phyloP scores from a whole-genome alignment of 768 basidiomycete genomes.

The Pulveroboletus sp. region DNA sequence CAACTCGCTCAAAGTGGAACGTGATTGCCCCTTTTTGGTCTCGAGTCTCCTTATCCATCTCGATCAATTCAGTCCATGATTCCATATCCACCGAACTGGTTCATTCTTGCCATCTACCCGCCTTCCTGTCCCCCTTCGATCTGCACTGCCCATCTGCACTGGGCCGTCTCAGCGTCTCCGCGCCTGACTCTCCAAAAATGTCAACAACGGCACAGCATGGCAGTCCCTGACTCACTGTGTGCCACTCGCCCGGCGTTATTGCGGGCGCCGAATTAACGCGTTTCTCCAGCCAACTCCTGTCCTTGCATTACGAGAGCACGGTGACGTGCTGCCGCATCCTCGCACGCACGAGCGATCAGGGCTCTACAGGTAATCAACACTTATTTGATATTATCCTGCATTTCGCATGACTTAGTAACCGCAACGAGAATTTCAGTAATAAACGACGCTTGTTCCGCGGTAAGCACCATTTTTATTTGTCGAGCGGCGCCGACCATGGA shows the following conservation, averaged over 20 bases:
- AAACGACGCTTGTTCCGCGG: conserved; percentile 3
- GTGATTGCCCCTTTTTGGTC: conserved; percentile 11
- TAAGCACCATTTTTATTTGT: conserved; percentile 2
- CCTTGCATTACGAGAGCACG: conserved; percentile 10
- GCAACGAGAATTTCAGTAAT: conserved; percentile 5
- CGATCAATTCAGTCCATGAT: conserved; percentile 16
- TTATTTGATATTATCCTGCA: conserved; percentile 4
- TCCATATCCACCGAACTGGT: conserved; percentile 11
- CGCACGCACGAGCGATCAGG: conserved; percentile 19
- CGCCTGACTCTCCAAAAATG: background rate
- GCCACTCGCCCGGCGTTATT: conserved; percentile 16
- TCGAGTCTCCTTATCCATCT: conserved; percentile 19
- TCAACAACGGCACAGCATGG: conserved; percentile 3
- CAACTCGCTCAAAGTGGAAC: conserved; percentile 19
- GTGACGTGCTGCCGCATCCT: conserved; percentile 4
- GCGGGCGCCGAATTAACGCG: conserved; percentile 17
- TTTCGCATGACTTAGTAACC: conserved; percentile 1
- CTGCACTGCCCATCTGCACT: conserved; percentile 16
- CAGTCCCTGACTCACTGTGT: background rate
- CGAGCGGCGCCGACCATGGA: background rate
- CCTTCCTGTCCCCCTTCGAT: conserved; percentile 9
- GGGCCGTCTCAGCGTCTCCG: conserved; percentile 4
- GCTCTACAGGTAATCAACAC: conserved; percentile 1
- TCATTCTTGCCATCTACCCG: background rate
- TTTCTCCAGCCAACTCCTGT: background rate